Base-by-base conservation (phyloP, 1,284 basidiomycete genomes). In the Mycosarcoma mackinlayi region DNA sequence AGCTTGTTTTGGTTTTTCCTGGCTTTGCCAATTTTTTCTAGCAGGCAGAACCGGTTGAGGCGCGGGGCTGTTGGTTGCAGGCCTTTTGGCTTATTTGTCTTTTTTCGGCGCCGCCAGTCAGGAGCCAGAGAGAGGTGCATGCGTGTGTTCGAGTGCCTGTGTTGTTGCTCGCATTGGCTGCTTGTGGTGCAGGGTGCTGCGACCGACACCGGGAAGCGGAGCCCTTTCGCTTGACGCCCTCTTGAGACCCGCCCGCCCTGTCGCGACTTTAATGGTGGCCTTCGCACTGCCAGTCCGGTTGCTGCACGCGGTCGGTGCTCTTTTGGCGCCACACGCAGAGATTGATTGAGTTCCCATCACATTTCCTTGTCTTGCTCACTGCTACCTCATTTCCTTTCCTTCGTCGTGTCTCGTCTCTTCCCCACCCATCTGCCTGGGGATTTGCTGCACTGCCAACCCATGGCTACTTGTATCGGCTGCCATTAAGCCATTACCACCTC, bases 111-210 rank as follows among this genome's bases (percentile, higher is more conserved):
- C 35, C 35, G 35, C 35, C 35, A n/a, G n/a, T 18, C 35, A 18
- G 35, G n/a, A 37, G 35, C 35, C 35, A 21, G 38, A 39, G 38
- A 19, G 38, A 11, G 19, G 38, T 25, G 24, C 2, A 14, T 25
- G 13, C 13, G 8, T 39, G 38, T 24, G 23, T 40, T 18, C 21
- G 38, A 2, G 4, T 25, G 30, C 30, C 14, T 14, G 30, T 4
- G 30, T 31, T 31, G 24, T 47, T 41, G 50, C 41, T 21, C 55
- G 55, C 45, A 35, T 54, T 38, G 50, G 35, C 49, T 53, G 61
- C 45, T 23, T 6, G 6, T 48, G 18, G 62, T 59, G 55, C 62
- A 65, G 62, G 53, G 33, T 57, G 49, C 37, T 58, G 45, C 54
- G 53, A 47, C 39, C 50, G 38, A 41, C 61, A 57, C 49, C 49